phyloP scores from a whole-genome alignment of 179 eudicot genomes.

The Amaranthus tricolor region DNA sequence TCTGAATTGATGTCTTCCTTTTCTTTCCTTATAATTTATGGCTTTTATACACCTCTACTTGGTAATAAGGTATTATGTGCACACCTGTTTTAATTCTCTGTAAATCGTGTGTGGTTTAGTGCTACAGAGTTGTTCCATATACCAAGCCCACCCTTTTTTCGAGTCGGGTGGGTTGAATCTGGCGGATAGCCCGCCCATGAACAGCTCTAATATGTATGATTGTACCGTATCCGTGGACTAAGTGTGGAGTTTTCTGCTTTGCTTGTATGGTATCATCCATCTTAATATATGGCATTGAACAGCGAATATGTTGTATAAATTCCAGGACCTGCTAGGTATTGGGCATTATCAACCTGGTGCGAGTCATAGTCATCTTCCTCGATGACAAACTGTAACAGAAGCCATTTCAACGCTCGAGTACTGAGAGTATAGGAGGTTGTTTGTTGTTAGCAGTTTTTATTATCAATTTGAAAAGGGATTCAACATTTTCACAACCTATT shows the following conservation, averaged over 20 bases:
- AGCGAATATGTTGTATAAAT: background rate
- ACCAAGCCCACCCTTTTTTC: no score
- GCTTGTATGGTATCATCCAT: no score
- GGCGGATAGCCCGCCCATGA: no score
- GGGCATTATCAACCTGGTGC: conserved; percentile 12
- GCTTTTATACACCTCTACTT: background rate
- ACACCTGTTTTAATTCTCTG: background rate
- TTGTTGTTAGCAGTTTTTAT: background rate
- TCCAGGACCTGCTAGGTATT: conserved; percentile 19
- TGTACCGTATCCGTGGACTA: no score
- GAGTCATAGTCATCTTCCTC: conserved; percentile 5
- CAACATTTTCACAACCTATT: no score
- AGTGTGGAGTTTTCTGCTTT: no score
- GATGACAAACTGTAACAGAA: background rate
- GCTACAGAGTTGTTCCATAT: background rate
- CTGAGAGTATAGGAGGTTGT: background rate
- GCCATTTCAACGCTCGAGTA: background rate
- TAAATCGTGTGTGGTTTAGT: background rate
- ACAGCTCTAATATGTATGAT: no score
- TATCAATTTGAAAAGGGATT: background rate
- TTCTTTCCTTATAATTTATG: background rate
- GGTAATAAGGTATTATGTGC: background rate
- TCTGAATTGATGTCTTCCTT: background rate
- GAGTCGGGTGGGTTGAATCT: no score
- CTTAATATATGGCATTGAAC: background rate